phyloP scores from a whole-genome alignment of 1,139 yeast species.

The Lodderomyces jiufengensis region DNA sequence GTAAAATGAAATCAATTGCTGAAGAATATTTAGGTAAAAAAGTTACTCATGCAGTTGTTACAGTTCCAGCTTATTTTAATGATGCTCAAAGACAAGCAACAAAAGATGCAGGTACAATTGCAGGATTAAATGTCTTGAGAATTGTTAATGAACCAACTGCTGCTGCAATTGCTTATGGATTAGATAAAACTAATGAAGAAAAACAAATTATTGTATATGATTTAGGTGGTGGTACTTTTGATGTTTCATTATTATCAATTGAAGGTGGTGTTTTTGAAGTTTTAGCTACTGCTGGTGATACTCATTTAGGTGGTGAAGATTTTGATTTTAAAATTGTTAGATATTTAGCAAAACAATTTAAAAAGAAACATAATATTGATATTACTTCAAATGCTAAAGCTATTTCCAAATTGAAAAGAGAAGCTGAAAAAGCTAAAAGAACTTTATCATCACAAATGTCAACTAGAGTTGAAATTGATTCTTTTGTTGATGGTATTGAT shows the following conservation, averaged over 20 bases:
- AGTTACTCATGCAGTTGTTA: conserved; percentile 92
- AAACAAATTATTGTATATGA: conserved; percentile 50
- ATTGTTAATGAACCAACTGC: conserved; percentile 98
- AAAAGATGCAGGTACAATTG: conserved; percentile 95
- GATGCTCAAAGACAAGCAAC: conserved; percentile 99
- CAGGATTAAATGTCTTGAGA: conserved; percentile 91
- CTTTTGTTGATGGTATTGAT: conserved; percentile 93
- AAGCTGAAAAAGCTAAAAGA: conserved; percentile 96
- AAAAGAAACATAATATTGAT: conserved; percentile 84
- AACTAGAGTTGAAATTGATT: conserved; percentile 89
- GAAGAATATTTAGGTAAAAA: conserved; percentile 87
- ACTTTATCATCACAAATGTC: conserved; percentile 88
- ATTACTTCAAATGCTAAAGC: conserved; percentile 73
- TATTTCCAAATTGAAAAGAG: conserved; percentile 86
- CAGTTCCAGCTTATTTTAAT: conserved; percentile 97
- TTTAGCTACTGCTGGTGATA: conserved; percentile 52
- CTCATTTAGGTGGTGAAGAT: conserved; percentile 82
- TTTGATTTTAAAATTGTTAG: conserved; percentile 86
- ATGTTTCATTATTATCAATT: conserved; percentile 48
- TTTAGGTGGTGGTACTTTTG: conserved; percentile 56
- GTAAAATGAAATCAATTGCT: conserved; percentile 91
- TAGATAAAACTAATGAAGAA: conserved; percentile 67
- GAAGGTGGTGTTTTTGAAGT: conserved; percentile 55
- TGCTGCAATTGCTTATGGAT: conserved; percentile 96
- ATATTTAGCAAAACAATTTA: conserved; percentile 79